Base-by-base conservation (phyloP, 169 alveolate species). In the Besnoitia besnoiti region DNA sequence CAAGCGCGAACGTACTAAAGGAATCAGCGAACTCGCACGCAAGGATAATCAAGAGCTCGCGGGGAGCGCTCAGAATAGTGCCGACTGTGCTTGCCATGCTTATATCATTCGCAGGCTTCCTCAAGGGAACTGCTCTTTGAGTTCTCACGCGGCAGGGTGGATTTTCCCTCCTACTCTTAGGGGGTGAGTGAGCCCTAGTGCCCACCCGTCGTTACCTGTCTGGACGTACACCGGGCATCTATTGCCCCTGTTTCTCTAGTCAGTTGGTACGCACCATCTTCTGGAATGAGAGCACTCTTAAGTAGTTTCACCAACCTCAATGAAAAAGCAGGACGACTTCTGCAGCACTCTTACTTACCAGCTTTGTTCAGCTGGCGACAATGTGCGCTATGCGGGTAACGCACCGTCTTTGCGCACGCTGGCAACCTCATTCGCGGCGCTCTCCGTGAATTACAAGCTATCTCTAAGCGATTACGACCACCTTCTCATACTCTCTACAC, bases 11-110 rank as follows among this genome's bases (percentile, higher is more conserved):
- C 33, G 62, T 84, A 75, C 92, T 84, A 50, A 85, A 92, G 40
- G 95, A 92, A 79, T 92, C 95, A 12, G 91, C 91, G 75, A 61
- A 92, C 37, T 92, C 95, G 93, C 95, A 92, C 21, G 85, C 89
- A 40, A 61, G 75, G 16, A 77, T 33, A 89, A 92, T 1, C 3
- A 50, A 39, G 0, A 92, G 90, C 39, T 92, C 91, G 7, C 91
- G 85, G 0, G 92, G 95, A 19, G 91, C 85, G 67, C 37, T 73
- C 46, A 42, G 35, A 51, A 90, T 73, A 59, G 87, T 59, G 30
- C 87, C 16, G 21, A 40, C 37, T 39, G 49, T 73, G 84, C 84
- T 33, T 73, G 84, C 33, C 73, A 55, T 55, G 73, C 73, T 55
- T 55, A 33, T 55, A 55, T 21, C 33, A 33, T 2, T 27, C 10